Evolutionary conservation across 306 rosid species (phyloP).

Genomic region (Rosa lucieae): DNA sequence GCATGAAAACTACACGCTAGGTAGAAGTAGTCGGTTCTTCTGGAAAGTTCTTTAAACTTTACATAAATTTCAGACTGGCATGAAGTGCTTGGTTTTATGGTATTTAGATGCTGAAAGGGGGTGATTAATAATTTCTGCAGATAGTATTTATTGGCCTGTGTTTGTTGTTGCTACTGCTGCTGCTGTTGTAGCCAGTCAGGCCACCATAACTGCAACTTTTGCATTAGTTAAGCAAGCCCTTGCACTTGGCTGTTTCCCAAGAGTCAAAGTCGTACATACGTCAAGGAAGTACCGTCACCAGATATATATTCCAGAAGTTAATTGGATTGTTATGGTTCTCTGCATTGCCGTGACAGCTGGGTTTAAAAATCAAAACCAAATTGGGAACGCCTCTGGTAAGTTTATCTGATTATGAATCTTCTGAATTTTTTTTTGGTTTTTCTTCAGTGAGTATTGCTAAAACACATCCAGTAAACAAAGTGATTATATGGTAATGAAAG

Average conservation of each 20-base stretch:
- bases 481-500: not conserved
- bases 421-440: no score
- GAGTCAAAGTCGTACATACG: constrained; percentile 89
- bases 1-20: not conserved
- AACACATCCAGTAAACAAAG: not conserved
- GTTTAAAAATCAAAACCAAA: constrained; percentile 80
- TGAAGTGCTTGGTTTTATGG: not conserved
- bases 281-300: constrained; percentile 85
- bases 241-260: constrained; percentile 93
- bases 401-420: constrained; percentile 15
- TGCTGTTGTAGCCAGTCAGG: constrained; percentile 93
- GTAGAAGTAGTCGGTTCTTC: not conserved
- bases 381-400: constrained; percentile 95
- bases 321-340: constrained; percentile 95
- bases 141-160: constrained; percentile 86
- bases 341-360: constrained; percentile 97
- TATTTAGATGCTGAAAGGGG: constrained; percentile 21
- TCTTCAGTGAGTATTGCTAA: not conserved
- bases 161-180: constrained; percentile 93
- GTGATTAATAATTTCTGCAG: constrained; percentile 48
- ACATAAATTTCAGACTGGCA: not conserved
- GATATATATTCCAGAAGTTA: constrained; percentile 88
- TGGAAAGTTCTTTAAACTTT: not conserved
- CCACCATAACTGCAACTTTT: constrained; percentile 90
- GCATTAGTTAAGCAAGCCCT: constrained; percentile 91